Conservation (phyloP, 495 filamentous ascomycete species). For the Tetracladium marchalianum region DNA sequence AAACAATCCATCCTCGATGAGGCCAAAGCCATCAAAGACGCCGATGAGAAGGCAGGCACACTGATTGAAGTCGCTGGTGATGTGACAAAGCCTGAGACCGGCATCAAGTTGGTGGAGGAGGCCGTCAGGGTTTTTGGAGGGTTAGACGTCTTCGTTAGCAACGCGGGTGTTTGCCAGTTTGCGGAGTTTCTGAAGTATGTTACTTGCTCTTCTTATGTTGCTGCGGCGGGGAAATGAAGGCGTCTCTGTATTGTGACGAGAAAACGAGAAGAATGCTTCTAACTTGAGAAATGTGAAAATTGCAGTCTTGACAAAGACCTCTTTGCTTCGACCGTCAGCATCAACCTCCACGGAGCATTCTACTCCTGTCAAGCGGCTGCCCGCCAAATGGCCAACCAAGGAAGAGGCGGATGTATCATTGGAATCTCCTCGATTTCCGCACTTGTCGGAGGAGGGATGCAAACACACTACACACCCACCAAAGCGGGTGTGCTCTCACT, state of each 20-base stretch:
- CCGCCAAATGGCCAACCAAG: slow-evolving; percentile 62
- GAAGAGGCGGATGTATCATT: slow-evolving; percentile 69
- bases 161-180: slow-evolving; percentile 81
- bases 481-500: slow-evolving; percentile 77
- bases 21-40: slow-evolving; percentile 31
- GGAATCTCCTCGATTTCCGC: slow-evolving; percentile 76
- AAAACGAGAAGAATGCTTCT: background rate
- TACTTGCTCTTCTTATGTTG: background rate
- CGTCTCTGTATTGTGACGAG: background rate
- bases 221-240: background rate
- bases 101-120: slow-evolving; percentile 41
- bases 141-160: slow-evolving; percentile 76
- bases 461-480: slow-evolving; percentile 86
- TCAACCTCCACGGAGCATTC: slow-evolving; percentile 82
- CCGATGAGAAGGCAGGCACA: slow-evolving; percentile 27
- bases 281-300: background rate
- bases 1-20: slow-evolving; percentile 43
- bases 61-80: slow-evolving; percentile 56
- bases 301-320: slow-evolving; percentile 47
- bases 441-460: slow-evolving; percentile 69
- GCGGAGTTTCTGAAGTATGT: slow-evolving; percentile 64
- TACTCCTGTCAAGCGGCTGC: slow-evolving; percentile 77
- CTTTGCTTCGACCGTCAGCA: slow-evolving; percentile 53
- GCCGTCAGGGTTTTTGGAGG: slow-evolving; percentile 48
- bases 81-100: slow-evolving; percentile 55